Evolutionary conservation across 768 basidiomycete genomes (phyloP).

Genomic region (Suillus cothurnatus): DNA sequence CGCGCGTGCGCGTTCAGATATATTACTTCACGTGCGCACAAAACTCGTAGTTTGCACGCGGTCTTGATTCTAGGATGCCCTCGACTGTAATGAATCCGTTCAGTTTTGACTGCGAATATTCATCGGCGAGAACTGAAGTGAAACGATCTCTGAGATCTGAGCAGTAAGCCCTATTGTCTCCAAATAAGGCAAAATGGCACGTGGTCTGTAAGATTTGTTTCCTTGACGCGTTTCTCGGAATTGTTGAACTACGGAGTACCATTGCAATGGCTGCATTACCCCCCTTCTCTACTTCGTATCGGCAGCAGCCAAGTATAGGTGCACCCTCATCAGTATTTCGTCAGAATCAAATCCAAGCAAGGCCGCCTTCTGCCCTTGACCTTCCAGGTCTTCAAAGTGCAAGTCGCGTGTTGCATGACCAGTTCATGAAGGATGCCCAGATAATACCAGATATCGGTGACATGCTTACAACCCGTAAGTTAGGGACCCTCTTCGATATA

Average conservation of each 20-base stretch:
- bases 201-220: conserved; percentile 15
- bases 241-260: conserved; percentile 8
- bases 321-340: conserved; percentile 8
- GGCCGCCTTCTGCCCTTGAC: conserved; percentile 46
- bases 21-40: too few species aligned
- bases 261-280: conserved; percentile 11
- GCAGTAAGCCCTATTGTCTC: not conserved
- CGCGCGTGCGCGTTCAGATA: too few species aligned
- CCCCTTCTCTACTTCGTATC: conserved; percentile 14
- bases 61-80: too few species aligned
- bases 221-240: conserved; percentile 1
- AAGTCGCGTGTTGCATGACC: conserved; percentile 65
- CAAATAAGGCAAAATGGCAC: conserved; percentile 6
- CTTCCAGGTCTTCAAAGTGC: conserved; percentile 65
- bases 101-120: too few species aligned
- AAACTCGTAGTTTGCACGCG: too few species aligned
- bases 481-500: not conserved
- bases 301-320: not conserved
- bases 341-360: conserved; percentile 9
- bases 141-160: not conserved
- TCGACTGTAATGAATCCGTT: too few species aligned
- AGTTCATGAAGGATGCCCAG: conserved; percentile 72
- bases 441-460: conserved; percentile 78
- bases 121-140: not conserved
- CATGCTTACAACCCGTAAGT: conserved; percentile 60